A percentile compares a stretch with the other conserved stretches of the same genome.
Conservation (phyloP, 768 basidiomycete species). For the Lyophyllum atratum region DNA sequence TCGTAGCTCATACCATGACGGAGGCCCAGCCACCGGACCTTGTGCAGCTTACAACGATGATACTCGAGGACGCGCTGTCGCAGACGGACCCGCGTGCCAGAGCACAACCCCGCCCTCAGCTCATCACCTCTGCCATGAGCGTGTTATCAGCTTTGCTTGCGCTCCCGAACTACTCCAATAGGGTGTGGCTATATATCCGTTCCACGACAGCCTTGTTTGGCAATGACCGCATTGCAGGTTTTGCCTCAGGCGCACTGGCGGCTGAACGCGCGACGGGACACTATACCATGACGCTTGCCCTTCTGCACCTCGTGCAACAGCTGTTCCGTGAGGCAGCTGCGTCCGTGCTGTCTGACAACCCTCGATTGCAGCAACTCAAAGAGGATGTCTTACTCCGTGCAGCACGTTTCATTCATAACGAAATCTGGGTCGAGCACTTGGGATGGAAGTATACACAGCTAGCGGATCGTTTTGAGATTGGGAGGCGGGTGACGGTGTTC, state of each 20-base stretch:
- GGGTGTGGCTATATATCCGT: conserved; percentile 88
- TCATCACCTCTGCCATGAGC: conserved; percentile 81
- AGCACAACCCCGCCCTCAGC: conserved; percentile 50
- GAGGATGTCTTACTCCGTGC: conserved; percentile 84
- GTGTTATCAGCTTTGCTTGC: conserved; percentile 78
- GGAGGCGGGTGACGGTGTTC: conserved; percentile 61
- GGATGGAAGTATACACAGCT: conserved; percentile 86
- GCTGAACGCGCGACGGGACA: conserved; percentile 70
- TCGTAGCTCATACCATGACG: conserved; percentile 52
- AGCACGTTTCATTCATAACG: conserved; percentile 74
- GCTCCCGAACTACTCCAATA: conserved; percentile 72
- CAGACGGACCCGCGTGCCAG: conserved; percentile 43
- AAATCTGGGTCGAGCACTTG: conserved; percentile 86
- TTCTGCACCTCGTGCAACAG: conserved; percentile 75
- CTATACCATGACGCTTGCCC: conserved; percentile 81
- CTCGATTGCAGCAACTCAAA: conserved; percentile 70
- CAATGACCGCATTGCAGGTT: conserved; percentile 53
- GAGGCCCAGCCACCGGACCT: conserved; percentile 66
- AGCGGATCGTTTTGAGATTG: conserved; percentile 84
- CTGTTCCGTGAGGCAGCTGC: conserved; percentile 74
- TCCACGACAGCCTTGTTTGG: conserved; percentile 80
- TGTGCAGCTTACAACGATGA: conserved; percentile 78
- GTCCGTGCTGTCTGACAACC: conserved; percentile 56
- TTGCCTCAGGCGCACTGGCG: conserved; percentile 67
- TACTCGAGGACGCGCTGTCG: conserved; percentile 76